phyloP scores from a whole-genome alignment of 257 asterid genomes.

The Solanum stenotomum region DNA sequence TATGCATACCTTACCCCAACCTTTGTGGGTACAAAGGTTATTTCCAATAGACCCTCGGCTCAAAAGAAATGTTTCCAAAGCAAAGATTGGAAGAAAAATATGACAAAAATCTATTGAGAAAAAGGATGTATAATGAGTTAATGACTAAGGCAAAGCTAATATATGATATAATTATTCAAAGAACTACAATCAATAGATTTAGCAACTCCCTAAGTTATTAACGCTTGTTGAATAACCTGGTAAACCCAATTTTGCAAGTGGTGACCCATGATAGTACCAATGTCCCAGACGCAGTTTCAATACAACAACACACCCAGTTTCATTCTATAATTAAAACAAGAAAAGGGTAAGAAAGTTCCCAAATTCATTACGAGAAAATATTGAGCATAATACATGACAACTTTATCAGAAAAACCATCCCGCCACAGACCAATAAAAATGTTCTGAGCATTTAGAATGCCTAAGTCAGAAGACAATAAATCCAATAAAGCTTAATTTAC shows the following conservation, averaged over 20 bases:
- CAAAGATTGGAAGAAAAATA: background rate
- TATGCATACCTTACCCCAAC: background rate
- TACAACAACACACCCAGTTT: background rate
- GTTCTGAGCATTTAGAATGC: background rate
- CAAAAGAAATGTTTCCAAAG: background rate
- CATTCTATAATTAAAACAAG: conserved; percentile 45
- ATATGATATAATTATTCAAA: background rate
- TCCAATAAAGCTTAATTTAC: background rate
- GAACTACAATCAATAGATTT: background rate
- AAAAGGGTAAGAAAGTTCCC: conserved; percentile 2
- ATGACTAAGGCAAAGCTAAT: background rate
- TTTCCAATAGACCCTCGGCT: background rate
- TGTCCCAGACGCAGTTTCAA: conserved; percentile 54
- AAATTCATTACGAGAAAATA: background rate
- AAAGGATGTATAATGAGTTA: background rate
- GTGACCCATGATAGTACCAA: conserved; percentile 96
- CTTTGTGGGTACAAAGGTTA: background rate
- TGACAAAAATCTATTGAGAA: background rate
- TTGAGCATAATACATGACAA: background rate
- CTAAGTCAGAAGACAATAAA: background rate
- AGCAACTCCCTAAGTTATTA: conserved; percentile 13
- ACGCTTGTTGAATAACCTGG: conserved; percentile 86
- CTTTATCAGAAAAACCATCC: background rate
- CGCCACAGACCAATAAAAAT: background rate
- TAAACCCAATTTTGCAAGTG: conserved; percentile 89